Conservation (phyloP, 1,284 basidiomycete species). For the Microbotryum scabiosae region DNA sequence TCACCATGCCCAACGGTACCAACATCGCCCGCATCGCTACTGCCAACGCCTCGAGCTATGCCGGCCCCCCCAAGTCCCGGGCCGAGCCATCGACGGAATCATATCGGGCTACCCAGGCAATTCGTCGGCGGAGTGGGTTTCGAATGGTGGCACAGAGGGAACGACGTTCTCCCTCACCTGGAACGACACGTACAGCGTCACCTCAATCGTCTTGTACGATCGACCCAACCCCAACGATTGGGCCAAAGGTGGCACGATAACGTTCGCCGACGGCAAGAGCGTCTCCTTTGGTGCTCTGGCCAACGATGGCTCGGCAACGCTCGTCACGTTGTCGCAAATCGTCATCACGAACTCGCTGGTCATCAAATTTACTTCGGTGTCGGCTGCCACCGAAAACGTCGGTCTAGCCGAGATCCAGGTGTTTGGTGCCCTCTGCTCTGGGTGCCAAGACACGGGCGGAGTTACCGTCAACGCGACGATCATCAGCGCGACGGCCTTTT, state of each 20-base stretch:
- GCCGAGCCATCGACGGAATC: constrained; percentile 26
- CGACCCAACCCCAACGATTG: constrained; percentile 25
- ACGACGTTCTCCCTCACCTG: constrained; percentile 22
- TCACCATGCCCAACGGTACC: constrained; percentile 4
- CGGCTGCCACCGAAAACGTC: constrained; percentile 12
- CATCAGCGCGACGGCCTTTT: background rate
- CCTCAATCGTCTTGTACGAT: constrained; percentile 23
- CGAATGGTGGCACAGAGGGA: constrained; percentile 4
- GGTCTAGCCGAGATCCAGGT: constrained; percentile 29
- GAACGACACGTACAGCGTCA: constrained; percentile 16
- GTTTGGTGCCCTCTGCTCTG: constrained; percentile 11
- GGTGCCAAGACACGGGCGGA: constrained; percentile 1
- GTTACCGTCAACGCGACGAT: background rate
- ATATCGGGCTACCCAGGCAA: constrained; percentile 25
- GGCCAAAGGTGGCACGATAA: constrained; percentile 3
- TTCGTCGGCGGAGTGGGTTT: constrained; percentile 24
- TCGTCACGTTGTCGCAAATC: constrained; percentile 10
- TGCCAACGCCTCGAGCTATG: constrained; percentile 15
- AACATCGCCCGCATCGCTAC: constrained; percentile 26
- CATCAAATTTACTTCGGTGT: constrained; percentile 22
- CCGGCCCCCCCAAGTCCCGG: constrained; percentile 6
- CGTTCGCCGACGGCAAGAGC: constrained; percentile 20
- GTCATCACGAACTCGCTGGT: constrained; percentile 12
- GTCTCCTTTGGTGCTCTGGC: constrained; percentile 24
- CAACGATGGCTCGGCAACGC: constrained; percentile 25